Evolutionary conservation across 331 rosid genomes (phyloP).

Genomic region (Quercus lobata): DNA sequence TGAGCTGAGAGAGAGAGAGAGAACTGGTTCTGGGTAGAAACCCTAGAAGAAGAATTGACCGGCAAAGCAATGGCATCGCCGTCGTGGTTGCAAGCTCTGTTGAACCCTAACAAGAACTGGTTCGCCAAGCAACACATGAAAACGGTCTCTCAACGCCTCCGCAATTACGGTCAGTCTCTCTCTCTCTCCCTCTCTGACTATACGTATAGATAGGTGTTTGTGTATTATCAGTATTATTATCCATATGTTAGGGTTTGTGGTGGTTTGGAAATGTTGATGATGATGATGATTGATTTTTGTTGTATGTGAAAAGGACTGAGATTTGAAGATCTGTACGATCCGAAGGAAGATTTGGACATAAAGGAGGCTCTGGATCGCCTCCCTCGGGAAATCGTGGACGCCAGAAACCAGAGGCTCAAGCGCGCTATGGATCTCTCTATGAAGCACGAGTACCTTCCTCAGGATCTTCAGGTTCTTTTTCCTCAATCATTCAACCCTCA

Average conservation of each 20-base stretch:
- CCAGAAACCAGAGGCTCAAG: neutral
- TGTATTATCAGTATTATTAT: neutral
- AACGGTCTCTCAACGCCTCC: neutral
- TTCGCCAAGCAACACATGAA: slow-evolving; percentile 1
- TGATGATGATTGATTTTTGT: neutral
- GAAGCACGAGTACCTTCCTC: slow-evolving; percentile 3
- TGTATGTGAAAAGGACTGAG: neutral
- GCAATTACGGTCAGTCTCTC: neutral
- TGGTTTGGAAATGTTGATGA: neutral
- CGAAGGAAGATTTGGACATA: neutral
- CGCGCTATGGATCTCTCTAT: slow-evolving; percentile 2
- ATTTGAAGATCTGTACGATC: neutral
- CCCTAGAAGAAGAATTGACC: too few species aligned
- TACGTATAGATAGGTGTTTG: too few species aligned
- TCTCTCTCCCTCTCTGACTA: too few species aligned
- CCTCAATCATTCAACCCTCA: neutral
- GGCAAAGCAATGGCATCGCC: neutral
- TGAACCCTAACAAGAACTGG: neutral
- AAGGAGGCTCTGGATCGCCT: neutral
- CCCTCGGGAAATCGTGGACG: neutral
- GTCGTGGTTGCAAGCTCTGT: neutral
- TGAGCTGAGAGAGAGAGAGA: too few species aligned
- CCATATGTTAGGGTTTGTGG: neutral
- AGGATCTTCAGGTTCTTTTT: neutral
- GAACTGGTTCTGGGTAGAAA: too few species aligned